phyloP scores from a whole-genome alignment of 73 alveolate species.

The Symbiodinium natans region DNA sequence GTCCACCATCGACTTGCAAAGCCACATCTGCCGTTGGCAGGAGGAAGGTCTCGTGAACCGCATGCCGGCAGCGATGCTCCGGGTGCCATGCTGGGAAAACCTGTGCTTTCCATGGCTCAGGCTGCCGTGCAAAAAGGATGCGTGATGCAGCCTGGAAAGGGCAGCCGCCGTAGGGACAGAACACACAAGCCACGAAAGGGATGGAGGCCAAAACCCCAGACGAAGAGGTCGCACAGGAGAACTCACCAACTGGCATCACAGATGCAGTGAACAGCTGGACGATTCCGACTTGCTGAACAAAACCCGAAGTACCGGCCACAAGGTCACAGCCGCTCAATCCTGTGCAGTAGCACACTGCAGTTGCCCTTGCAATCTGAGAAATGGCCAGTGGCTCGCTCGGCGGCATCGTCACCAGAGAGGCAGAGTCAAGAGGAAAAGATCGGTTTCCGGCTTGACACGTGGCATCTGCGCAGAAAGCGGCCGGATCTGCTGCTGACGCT shows the following conservation, averaged over 20 bases:
- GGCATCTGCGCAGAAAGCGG: constrained; percentile 32
- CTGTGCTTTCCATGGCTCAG: constrained; percentile 50
- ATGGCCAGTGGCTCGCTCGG: neutral
- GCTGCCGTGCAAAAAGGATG: constrained; percentile 69
- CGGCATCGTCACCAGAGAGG: constrained; percentile 33
- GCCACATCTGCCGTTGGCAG: constrained; percentile 40
- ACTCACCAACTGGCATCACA: constrained; percentile 85
- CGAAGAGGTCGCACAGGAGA: constrained; percentile 62
- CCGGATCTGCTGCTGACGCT: neutral
- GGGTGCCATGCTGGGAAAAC: constrained; percentile 81
- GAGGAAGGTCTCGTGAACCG: constrained; percentile 56
- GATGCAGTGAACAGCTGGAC: constrained; percentile 83
- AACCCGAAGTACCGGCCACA: neutral
- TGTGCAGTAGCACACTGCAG: constrained; percentile 81
- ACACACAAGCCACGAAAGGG: constrained; percentile 74
- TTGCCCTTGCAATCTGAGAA: constrained; percentile 42
- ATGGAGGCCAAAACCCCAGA: constrained; percentile 86
- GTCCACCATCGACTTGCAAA: constrained; percentile 56
- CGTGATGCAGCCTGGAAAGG: constrained; percentile 36
- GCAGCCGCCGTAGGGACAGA: constrained; percentile 43
- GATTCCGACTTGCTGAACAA: neutral
- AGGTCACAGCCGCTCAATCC: constrained; percentile 64
- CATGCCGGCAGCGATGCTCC: constrained; percentile 57
- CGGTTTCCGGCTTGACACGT: constrained; percentile 15
- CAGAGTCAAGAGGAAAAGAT: constrained; percentile 24